These are phyloP conservation scores for Clonostachys solani DNA, from an alignment of 2,329 filamentous ascomycete genomes.

Conservation along the genomic window DNA sequence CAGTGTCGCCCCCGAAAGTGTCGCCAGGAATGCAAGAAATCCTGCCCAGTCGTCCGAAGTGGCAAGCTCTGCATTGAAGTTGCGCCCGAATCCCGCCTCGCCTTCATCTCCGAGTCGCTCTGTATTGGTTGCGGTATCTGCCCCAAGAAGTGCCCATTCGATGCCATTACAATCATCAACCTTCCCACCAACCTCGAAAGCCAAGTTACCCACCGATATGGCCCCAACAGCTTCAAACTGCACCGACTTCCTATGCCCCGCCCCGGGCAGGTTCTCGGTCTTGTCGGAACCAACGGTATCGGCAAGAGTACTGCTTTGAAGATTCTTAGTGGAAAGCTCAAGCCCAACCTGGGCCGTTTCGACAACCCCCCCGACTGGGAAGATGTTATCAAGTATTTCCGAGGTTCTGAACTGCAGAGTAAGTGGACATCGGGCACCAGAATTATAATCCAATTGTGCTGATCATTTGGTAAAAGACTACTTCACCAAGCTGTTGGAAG, in stretches of 20 bases:
- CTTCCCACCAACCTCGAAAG: constrained; percentile 98
- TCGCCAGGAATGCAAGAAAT: constrained; percentile 98
- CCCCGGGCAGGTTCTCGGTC: constrained; percentile 89
- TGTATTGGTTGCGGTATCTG: constrained; percentile 99
- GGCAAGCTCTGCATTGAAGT: constrained; percentile 99
- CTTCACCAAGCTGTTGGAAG: constrained; percentile 96
- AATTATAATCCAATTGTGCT: neutral
- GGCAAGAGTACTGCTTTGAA: constrained; percentile 99
- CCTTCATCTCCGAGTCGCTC: constrained; percentile 94
- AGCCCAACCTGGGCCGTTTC: constrained; percentile 92
- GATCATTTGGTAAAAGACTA: constrained; percentile 57
- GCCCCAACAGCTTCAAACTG: constrained; percentile 99
- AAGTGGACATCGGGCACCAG: constrained; percentile 25
- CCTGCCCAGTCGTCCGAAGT: constrained; percentile 93
- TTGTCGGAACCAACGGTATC: constrained; percentile 99
- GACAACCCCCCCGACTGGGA: constrained; percentile 99
- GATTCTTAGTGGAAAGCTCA: constrained; percentile 96
- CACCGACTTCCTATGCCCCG: constrained; percentile 94
- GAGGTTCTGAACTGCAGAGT: constrained; percentile 97
- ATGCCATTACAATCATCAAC: constrained; percentile 99
- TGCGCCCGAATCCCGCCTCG: constrained; percentile 79
- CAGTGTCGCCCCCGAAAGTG: constrained; percentile 64
- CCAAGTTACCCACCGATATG: constrained; percentile 97
- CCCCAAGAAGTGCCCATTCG: constrained; percentile 98
- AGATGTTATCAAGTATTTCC: constrained; percentile 97